Evolutionary conservation across 73 alveolate genomes (phyloP).

Genomic region (Tetrahymena malaccensis): DNA sequence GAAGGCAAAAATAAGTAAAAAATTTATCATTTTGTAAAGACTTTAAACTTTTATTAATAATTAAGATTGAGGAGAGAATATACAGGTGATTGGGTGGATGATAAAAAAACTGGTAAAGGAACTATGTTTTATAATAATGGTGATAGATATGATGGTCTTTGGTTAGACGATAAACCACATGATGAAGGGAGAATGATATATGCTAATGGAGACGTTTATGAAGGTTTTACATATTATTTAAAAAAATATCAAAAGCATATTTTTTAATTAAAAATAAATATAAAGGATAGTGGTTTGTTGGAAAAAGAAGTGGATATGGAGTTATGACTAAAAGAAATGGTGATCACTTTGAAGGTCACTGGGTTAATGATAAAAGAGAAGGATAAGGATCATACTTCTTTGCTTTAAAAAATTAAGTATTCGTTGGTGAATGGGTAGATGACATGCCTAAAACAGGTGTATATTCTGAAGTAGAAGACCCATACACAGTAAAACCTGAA

Average conservation of each 20-base stretch:
- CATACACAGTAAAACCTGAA: constrained; percentile 50
- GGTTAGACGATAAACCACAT: constrained; percentile 81
- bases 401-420: constrained; percentile 62
- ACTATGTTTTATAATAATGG: constrained; percentile 86
- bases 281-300: constrained; percentile 63
- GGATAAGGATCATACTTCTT: constrained; percentile 82
- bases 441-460: constrained; percentile 88
- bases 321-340: constrained; percentile 78
- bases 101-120: constrained; percentile 94
- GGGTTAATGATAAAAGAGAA: constrained; percentile 86
- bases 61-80: constrained; percentile 77
- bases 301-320: constrained; percentile 84
- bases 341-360: constrained; percentile 82
- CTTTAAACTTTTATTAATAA: not conserved
- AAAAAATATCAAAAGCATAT: not conserved
- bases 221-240: constrained; percentile 58
- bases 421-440: constrained; percentile 93
- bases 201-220: constrained; percentile 91
- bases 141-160: constrained; percentile 95
- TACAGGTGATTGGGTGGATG: constrained; percentile 96
- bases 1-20: constrained; percentile 62
- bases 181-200: constrained; percentile 94
- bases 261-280: not conserved
- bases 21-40: too few species aligned
- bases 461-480: constrained; percentile 85